Base-by-base conservation (phyloP, 306 rosid species). In the Cicer cuneatum region DNA sequence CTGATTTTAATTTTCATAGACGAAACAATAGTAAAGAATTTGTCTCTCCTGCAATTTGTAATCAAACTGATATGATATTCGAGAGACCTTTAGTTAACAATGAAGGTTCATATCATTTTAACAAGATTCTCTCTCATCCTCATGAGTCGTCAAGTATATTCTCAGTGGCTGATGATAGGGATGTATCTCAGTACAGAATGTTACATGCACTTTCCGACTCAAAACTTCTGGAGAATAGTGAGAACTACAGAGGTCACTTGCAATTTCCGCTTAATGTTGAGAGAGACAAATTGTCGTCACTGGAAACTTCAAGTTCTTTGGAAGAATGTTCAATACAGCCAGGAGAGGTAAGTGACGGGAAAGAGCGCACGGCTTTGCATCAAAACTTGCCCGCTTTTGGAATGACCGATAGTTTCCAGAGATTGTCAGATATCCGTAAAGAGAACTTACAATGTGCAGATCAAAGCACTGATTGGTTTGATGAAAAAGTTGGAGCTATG, bases 161-260 rank as follows among this genome's bases (percentile, higher is more conserved):
- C 72, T 57, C 85, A n/a, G 81, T 52, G 71, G 54, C 83, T 49
- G 75, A 52, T 62, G 76, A 61, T 56, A 81, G 63, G 80, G 86
- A 83, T 63, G 75, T 67, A 60, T 78, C 83, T 76, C 77, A 72
- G 19, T 41, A 59, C 72, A 86, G 63, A 82, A 77, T 87, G 53
- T 82, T 83, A 73, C 93, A 85, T 73, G 86, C 75, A 47, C 52
- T 61, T 56, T 88, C 93, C 7, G 89, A 88, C 43, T 79, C 98
- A 18, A 67, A 46, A 45, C 84, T 91, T 86, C 83, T 68, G 10
- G 85, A 83, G 76, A 82, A 60, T 65, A 76, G 61, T 71, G 83
- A 85, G 63, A 86, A 73, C 21, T 78, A 68, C 83, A 73, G 43
- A 69, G 57, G 38, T 77, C 83, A 66, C 39, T 73, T 75, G 48